Conservation (phyloP, 2,329 filamentous ascomycete genomes). For the Xylariales sp. region DNA sequence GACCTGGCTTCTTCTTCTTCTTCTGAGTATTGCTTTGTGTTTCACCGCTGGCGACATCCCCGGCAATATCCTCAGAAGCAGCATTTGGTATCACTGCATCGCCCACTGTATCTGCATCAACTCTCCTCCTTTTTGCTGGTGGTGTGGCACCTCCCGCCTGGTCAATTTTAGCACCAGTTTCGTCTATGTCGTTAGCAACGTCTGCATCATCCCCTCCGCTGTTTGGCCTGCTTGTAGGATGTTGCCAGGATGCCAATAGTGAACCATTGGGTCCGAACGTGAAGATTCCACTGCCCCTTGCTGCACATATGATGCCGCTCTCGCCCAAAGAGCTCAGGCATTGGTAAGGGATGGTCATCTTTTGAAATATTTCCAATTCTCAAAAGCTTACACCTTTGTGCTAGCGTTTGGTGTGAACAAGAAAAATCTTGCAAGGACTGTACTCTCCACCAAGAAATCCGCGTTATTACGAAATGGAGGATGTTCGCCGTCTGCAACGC, state of each 20-base stretch:
- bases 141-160: constrained; percentile 1
- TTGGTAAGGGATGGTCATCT: constrained; percentile 8
- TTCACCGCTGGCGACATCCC: constrained; percentile 11
- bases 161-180: neutral
- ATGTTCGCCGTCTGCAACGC: no score
- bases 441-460: no score
- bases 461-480: no score
- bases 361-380: no score
- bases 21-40: constrained; percentile 13
- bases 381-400: no score
- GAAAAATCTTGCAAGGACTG: no score
- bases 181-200: neutral
- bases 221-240: no score
- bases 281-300: constrained; percentile 8
- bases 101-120: neutral
- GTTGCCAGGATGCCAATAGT: constrained; percentile 6
- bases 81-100: no score
- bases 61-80: no score
- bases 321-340: constrained; percentile 6
- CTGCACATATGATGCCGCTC: constrained; percentile 6
- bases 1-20: constrained; percentile 31
- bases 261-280: constrained; percentile 8
- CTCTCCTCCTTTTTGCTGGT: constrained; percentile 7
- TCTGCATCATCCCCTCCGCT: no score
- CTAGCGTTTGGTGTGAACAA: no score